Base-by-base conservation (phyloP, 495 filamentous ascomycete species). In the Cryomyces minteri region DNA sequence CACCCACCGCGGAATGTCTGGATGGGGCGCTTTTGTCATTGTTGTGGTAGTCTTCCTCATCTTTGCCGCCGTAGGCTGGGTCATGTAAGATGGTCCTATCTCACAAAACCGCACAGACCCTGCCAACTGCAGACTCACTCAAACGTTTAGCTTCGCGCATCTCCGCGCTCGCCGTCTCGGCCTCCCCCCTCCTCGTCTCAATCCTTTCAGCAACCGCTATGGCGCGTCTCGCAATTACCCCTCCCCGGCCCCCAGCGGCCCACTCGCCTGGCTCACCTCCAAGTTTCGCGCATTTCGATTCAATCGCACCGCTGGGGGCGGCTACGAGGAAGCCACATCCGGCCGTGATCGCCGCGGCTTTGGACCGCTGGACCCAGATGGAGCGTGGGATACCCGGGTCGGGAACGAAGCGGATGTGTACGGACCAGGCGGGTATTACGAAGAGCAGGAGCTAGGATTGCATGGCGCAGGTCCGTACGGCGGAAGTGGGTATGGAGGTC, bases 321-420 rank as follows among this genome's bases (percentile, higher is more conserved):
- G 59, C 54, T 62, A 58, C 31, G 58, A 40, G 37, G 18, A 30
- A 4, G 29, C 37, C 6, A 41, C 11, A 8, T 31, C 37, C 36
- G 45, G 36, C 29, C 40, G 49, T 10, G 49, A 6, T 25, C 37
- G 46, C 11, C 10, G 50, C 18, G 51, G 54, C 0, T 48, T 53
- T 58, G 65, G 67, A 33, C 54, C 67, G 14, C 62, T 80, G 30
- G 80, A 84, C 54, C 79, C 77, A 0, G 80, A 84, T 57, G 77
- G 80, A 47, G 77, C 80, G 28, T 84, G 80, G 80, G 78, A 82
- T 63, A 51, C 77, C 41, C 56, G 75, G 32, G 79, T 84, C 4
- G 76, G 74, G 33, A 62, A 69, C 43, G 77, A 79, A 54, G 72
- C 69, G 10, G 71, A 74, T 53, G 60, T 51, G 1, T 72, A 74